Evolutionary conservation across 2,329 filamentous ascomycete species (phyloP).

Genomic region (Microascus cirrosus): DNA sequence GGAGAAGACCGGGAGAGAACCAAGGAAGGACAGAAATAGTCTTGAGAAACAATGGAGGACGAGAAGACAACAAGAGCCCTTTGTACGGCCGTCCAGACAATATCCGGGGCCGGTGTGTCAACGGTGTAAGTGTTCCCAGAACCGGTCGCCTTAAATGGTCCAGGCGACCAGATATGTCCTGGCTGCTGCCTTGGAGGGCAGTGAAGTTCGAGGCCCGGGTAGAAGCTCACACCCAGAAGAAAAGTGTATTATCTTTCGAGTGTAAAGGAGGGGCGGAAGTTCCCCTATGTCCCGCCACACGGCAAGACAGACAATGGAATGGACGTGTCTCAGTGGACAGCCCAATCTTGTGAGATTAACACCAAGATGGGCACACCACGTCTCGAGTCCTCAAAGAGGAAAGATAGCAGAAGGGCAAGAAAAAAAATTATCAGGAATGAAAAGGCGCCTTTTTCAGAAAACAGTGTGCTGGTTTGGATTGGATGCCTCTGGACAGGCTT

Average conservation of each 20-base stretch:
- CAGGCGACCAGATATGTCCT: not conserved
- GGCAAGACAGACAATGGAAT: not conserved
- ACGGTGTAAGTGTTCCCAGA: not conserved
- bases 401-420: not conserved
- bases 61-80: not conserved
- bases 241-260: not conserved
- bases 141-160: not conserved
- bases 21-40: not conserved
- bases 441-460: not conserved
- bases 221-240: not conserved
- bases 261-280: not conserved
- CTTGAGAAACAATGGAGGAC: not conserved
- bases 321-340: not conserved
- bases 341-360: not conserved
- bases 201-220: not conserved
- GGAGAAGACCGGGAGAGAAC: not conserved
- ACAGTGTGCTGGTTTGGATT: not conserved
- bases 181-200: not conserved
- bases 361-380: not conserved
- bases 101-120: not conserved
- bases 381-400: not conserved
- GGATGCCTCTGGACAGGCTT: slow-evolving; percentile 4
- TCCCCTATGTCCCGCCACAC: not conserved
- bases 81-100: not conserved
- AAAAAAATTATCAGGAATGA: not conserved